Evolutionary conservation across 768 basidiomycete species (phyloP), one percentile per base, ranked within the genome.

Genomic region (Hypholoma fasciculare): DNA sequence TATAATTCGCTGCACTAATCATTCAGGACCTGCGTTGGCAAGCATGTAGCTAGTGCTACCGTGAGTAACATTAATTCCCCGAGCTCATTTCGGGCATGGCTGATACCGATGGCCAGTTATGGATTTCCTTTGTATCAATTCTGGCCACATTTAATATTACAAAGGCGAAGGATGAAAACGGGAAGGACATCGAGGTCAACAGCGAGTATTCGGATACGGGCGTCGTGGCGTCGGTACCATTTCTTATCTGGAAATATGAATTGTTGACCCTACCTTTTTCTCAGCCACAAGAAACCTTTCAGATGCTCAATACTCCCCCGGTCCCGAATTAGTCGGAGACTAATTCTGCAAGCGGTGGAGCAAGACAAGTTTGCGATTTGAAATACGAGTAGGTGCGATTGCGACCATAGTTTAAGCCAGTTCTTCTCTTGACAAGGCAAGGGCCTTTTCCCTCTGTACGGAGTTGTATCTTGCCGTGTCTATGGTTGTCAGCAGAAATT

Each of bases 131-230:
- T 4, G 60, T 40, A 3, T 57, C 55, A 12, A 26, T 61, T 30
- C 27, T 61, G 14, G 44, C 60, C 6, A 27, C 23, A 14, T 59
- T 54, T 7, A 20, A 43, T 8, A 55, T 59, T 7, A 17, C 17
- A 9, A 59, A 51, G 36, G 48, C 44, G 19, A 54, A 44, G 43
- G 59, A 63, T 16, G 61, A 56, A 1, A 38, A 52, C 8, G 61
- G 61, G 17, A 56, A 61, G 1, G 61, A 59, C 1, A 57, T 61
- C 23, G 49, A 59, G 20, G 62, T 68, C n/a, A 19, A 23, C 34
- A 49, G 58, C 12, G 60, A 57, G n/a, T 61, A 52, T 40, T 54
- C 51, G 16, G 23, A 59, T 20, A 27, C 49, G 55, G 46, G 42
- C 5, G 17, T 57, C 14, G 49, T 46, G 8, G n/a, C 37, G 57